Percentiles rank a stretch among this genome's conserved stretches.
phyloP scores from a whole-genome alignment of 495 filamentous ascomycete species.

The Penicillium manginii region DNA sequence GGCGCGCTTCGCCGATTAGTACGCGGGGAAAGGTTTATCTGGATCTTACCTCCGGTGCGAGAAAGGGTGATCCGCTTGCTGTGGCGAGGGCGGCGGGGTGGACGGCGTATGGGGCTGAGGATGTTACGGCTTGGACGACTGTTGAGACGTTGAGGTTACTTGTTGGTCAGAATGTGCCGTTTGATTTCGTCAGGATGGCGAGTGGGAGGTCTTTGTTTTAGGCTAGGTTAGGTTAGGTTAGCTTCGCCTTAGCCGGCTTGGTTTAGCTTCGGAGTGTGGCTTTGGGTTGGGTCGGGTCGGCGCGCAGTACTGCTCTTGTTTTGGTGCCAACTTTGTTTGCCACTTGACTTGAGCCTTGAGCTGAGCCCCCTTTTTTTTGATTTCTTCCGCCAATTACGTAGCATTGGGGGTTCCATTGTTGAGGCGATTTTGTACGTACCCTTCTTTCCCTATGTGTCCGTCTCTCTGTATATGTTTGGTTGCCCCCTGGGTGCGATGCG shows the following conservation, averaged over 20 bases:
- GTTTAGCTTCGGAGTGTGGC: background rate
- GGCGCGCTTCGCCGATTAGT: constrained; percentile 47
- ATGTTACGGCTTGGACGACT: constrained; percentile 80
- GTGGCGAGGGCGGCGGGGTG: constrained; percentile 73
- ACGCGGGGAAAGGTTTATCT: constrained; percentile 76
- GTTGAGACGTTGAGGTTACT: constrained; percentile 77
- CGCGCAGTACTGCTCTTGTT: no score
- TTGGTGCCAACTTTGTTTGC: no score
- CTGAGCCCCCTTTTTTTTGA: no score
- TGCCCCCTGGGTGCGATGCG: constrained; percentile 1
- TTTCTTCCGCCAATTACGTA: background rate
- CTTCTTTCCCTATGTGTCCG: no score
- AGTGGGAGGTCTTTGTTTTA: constrained; percentile 71
- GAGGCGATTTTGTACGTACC: no score
- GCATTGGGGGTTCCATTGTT: background rate
- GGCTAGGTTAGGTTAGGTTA: constrained; percentile 9
- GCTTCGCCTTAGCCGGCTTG: background rate
- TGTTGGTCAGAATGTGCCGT: constrained; percentile 83
- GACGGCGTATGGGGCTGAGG: constrained; percentile 76
- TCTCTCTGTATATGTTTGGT: no score
- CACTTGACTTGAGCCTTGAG: no score
- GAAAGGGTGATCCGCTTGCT: constrained; percentile 67
- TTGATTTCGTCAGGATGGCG: constrained; percentile 81
- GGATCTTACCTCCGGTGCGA: constrained; percentile 71
- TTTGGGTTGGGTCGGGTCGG: no score